Evolutionary conservation across 352 stramenopile species (phyloP).

Genomic region (Phytophthora multivora): DNA sequence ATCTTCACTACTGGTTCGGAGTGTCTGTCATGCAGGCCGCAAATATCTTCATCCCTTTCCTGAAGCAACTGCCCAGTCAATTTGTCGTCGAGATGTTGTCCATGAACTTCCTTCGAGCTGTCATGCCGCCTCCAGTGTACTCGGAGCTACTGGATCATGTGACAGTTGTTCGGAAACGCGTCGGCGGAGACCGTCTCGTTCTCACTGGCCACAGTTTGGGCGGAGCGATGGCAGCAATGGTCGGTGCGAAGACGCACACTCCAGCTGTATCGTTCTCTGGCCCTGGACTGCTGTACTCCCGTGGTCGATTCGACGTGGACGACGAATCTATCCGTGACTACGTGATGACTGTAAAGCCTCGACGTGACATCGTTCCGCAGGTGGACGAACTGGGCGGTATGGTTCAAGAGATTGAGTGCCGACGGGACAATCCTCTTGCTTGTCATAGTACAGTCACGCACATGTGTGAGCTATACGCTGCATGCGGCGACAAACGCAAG

Average conservation of each 20-base stretch:
- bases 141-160: conserved; percentile 74
- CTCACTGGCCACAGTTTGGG: conserved; percentile 86
- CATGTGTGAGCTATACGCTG: conserved; percentile 83
- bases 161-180: conserved; percentile 52
- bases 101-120: conserved; percentile 64
- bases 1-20: conserved; percentile 89
- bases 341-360: conserved; percentile 86
- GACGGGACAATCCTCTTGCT: conserved; percentile 70
- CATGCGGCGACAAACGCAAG: conserved; percentile 77
- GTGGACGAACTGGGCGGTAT: conserved; percentile 84
- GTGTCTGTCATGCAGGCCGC: conserved; percentile 88
- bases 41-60: conserved; percentile 86
- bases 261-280: conserved; percentile 85
- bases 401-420: conserved; percentile 90
- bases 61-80: conserved; percentile 77
- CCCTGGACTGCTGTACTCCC: conserved; percentile 78
- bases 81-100: conserved; percentile 88
- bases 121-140: conserved; percentile 87
- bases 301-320: conserved; percentile 73
- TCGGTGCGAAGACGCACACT: conserved; percentile 83
- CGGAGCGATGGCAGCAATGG: conserved; percentile 84
- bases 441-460: conserved; percentile 88
- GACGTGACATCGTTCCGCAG: conserved; percentile 77
- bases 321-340: conserved; percentile 83
- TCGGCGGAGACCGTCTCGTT: conserved; percentile 71